Conservation (phyloP, 106 monocot species). For the Dioscorea zingiberensis region DNA sequence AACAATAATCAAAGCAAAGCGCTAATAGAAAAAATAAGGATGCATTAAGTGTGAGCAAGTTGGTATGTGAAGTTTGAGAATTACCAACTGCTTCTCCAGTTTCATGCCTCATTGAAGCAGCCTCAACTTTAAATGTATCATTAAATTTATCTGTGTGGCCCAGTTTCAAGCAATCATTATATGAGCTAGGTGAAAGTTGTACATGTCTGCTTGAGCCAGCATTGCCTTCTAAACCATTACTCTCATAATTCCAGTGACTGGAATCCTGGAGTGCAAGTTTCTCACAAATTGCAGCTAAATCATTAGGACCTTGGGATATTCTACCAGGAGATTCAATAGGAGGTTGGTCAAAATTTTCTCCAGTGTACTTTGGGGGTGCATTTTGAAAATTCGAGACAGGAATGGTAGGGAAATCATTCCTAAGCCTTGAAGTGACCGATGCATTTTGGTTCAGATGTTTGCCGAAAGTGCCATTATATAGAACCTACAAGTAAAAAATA, state of each 20-base stretch:
- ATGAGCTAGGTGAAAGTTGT: conserved; percentile 2
- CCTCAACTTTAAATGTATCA: conserved; percentile 10
- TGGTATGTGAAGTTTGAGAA: too few relatives aligned
- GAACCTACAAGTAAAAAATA: conserved; percentile 19
- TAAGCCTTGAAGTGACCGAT: too few relatives aligned
- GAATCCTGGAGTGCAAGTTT: conserved; percentile 20
- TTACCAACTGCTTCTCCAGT: conserved; percentile 73
- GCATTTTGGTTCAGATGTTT: conserved; percentile 10
- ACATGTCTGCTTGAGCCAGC: not conserved
- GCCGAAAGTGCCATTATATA: conserved; percentile 25
- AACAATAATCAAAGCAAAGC: not conserved
- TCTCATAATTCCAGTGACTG: conserved; percentile 27
- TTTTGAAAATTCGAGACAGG: conserved; percentile 23
- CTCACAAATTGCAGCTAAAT: conserved; percentile 26
- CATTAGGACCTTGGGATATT: conserved; percentile 9
- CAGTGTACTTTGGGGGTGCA: conserved; percentile 12
- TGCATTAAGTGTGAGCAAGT: too few relatives aligned
- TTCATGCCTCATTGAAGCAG: conserved; percentile 38
- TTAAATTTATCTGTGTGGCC: conserved; percentile 33
- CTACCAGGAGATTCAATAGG: conserved; percentile 4
- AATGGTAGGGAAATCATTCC: conserved; percentile 11
- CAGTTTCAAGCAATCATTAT: conserved; percentile 19
- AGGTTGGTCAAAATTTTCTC: conserved; percentile 6
- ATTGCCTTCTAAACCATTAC: conserved; percentile 14
- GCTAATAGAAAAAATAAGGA: not conserved